Evolutionary conservation across 1,284 basidiomycete species (phyloP).

Genomic region (Sporisorium graminicola): DNA sequence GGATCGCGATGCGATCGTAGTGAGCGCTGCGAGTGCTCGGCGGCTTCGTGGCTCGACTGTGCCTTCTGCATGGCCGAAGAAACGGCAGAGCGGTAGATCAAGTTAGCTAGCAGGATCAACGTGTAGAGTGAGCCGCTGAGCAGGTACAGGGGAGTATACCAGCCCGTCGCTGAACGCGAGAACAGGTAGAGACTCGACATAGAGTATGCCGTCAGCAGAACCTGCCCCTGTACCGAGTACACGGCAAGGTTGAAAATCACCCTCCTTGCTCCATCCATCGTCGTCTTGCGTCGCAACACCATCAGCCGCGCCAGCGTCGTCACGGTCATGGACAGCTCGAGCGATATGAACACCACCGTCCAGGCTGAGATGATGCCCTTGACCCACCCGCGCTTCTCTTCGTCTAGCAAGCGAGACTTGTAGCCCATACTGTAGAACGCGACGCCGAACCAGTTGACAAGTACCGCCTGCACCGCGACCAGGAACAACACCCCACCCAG

Average conservation of each 20-base stretch:
- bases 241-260: conserved; percentile 27
- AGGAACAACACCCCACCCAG: background rate
- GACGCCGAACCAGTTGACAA: conserved; percentile 28
- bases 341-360: conserved; percentile 20
- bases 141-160: conserved; percentile 38
- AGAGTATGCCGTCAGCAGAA: conserved; percentile 11
- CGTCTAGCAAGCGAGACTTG: conserved; percentile 19
- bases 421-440: conserved; percentile 13
- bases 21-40: no score
- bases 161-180: conserved; percentile 5
- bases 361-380: conserved; percentile 28
- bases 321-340: conserved; percentile 25
- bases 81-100: conserved; percentile 27
- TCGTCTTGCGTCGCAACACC: conserved; percentile 12
- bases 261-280: conserved; percentile 17
- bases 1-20: background rate
- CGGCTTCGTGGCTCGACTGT: background rate
- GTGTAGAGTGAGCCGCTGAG: conserved; percentile 26
- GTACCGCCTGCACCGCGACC: conserved; percentile 2
- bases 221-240: conserved; percentile 40
- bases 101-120: conserved; percentile 25
- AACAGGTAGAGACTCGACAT: conserved; percentile 28
- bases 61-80: conserved; percentile 13
- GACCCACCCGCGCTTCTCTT: conserved; percentile 5
- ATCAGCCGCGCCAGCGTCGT: conserved; percentile 29